These are phyloP conservation scores for Rhodotorula graminis DNA, from an alignment of 768 basidiomycete genomes.

Conservation along the genomic window DNA sequence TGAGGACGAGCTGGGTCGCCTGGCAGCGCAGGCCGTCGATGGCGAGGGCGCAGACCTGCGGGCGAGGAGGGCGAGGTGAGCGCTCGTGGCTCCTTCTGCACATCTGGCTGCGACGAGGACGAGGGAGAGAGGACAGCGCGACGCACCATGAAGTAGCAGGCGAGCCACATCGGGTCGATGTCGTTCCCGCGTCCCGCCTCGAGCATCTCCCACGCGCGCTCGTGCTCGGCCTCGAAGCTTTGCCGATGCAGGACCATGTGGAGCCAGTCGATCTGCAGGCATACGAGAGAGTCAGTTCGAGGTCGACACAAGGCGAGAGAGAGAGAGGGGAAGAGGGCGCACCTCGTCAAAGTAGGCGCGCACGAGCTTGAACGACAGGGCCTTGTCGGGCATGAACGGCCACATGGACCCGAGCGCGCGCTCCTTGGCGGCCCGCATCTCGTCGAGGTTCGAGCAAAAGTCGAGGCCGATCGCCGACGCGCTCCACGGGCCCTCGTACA, in stretches of 20 bases:
- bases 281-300: not conserved
- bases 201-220: conserved; percentile 32
- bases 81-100: no score
- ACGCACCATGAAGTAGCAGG: conserved; percentile 32
- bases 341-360: conserved; percentile 24
- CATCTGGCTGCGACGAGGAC: no score
- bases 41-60: conserved; percentile 29
- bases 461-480: conserved; percentile 13
- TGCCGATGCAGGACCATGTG: conserved; percentile 2
- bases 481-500: conserved; percentile 22
- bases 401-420: not conserved
- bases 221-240: conserved; percentile 27
- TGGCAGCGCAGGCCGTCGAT: conserved; percentile 32
- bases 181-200: conserved; percentile 14
- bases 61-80: no score
- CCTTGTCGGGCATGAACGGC: conserved; percentile 4
- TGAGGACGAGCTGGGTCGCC: not conserved
- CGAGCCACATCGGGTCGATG: conserved; percentile 36
- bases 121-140: not conserved
- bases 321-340: not conserved
- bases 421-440: not conserved
- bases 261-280: conserved; percentile 21
- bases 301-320: not conserved
- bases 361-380: conserved; percentile 1
- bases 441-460: conserved; percentile 5